These are phyloP conservation scores for Chytridiales sp. DNA, from an alignment of 371 early-diverging fungal genomes.

Conservation along the genomic window DNA sequence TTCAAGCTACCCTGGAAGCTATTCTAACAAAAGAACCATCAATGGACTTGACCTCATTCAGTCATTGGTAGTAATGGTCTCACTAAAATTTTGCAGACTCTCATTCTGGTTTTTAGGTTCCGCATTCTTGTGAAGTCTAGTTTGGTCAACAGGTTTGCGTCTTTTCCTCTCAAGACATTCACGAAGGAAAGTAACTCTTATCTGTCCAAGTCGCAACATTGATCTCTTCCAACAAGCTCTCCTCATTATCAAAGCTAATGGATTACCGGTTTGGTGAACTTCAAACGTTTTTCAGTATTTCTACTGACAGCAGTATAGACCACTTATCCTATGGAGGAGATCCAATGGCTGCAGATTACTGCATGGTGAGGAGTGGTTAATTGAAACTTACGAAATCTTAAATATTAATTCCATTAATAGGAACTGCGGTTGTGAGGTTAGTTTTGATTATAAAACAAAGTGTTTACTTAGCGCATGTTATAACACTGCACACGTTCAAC, in stretches of 20 bases:
- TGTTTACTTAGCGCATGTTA: no score
- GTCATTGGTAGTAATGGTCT: conserved; percentile 17
- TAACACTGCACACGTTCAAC: not conserved
- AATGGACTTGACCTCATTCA: conserved; percentile 20
- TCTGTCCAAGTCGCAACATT: no score
- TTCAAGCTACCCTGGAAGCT: conserved; percentile 17
- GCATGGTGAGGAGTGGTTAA: conserved; percentile 16
- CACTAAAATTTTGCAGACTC: not conserved
- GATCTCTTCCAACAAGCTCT: conserved; percentile 21
- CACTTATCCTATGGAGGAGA: conserved; percentile 21
- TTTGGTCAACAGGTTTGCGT: conserved; percentile 1
- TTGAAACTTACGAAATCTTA: no score
- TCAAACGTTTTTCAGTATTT: not conserved
- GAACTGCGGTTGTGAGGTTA: conserved; percentile 31
- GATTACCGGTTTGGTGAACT: not conserved
- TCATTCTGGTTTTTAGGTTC: conserved; percentile 9
- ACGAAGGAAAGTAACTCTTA: no score
- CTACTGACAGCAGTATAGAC: no score
- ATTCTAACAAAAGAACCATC: conserved; percentile 18
- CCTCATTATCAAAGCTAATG: conserved; percentile 21
- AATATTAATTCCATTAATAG: conserved; percentile 6
- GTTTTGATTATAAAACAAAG: not conserved
- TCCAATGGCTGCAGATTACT: conserved; percentile 23
- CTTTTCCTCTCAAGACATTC: no score
- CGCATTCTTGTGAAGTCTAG: conserved; percentile 24